Conservation (phyloP, 768 basidiomycete species). For the Suillus subluteus region DNA sequence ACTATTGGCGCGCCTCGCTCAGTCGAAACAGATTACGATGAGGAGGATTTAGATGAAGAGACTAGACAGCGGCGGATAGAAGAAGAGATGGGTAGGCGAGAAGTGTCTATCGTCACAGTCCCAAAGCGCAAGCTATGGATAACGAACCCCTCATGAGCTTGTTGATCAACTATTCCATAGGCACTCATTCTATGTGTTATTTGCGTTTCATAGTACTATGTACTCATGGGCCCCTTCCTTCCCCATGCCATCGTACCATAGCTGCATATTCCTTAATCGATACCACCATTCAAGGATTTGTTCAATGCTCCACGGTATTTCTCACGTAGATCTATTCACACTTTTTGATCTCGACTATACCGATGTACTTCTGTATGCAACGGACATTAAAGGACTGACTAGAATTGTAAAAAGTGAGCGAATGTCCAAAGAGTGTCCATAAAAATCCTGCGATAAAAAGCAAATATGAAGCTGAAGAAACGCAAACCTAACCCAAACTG, state of each 20-base stretch:
- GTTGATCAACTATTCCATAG: slow-evolving; percentile 7
- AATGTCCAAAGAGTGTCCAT: slow-evolving; percentile 9
- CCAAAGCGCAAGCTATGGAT: slow-evolving; percentile 78
- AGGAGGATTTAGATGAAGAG: slow-evolving; percentile 77
- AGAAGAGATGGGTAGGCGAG: slow-evolving; percentile 79
- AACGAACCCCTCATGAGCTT: slow-evolving; percentile 59
- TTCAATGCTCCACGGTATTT: slow-evolving; percentile 39
- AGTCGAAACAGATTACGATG: slow-evolving; percentile 59
- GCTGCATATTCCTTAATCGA: slow-evolving; percentile 24
- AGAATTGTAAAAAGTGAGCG: slow-evolving; percentile 17
- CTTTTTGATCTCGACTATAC: slow-evolving; percentile 34
- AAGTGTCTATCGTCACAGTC: slow-evolving; percentile 79
- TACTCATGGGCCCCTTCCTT: slow-evolving; percentile 2
- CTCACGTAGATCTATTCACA: slow-evolving; percentile 40
- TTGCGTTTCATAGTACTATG: slow-evolving; percentile 5
- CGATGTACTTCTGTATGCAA: slow-evolving; percentile 40
- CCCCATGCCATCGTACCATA: slow-evolving; percentile 29
- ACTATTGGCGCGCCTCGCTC: slow-evolving; percentile 49
- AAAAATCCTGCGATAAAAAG: slow-evolving; percentile 14
- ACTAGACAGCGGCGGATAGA: slow-evolving; percentile 75
- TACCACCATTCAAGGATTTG: slow-evolving; percentile 34
- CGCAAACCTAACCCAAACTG: slow-evolving; percentile 11
- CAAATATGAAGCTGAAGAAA: slow-evolving; percentile 20
- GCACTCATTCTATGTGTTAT: slow-evolving; percentile 7
- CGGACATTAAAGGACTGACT: slow-evolving; percentile 41